These are phyloP conservation scores for Lipomyces mesembrius DNA, from an alignment of 805 yeast species.

Conservation along the genomic window DNA sequence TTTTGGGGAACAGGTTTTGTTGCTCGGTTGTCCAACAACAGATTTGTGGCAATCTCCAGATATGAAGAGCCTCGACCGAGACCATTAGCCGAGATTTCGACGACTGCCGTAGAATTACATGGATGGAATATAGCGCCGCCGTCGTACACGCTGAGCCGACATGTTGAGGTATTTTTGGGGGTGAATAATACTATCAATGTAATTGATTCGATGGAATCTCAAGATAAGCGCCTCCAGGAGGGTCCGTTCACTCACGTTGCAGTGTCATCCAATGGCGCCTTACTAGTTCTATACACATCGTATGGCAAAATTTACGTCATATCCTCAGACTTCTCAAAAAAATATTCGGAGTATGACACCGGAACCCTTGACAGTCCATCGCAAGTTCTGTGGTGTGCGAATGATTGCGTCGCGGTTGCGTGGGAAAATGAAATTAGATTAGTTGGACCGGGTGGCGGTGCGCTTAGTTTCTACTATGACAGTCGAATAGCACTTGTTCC, in stretches of 20 bases:
- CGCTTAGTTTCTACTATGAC: slow-evolving; percentile 45
- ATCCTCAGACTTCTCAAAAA: slow-evolving; percentile 53
- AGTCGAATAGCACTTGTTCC: slow-evolving; percentile 50
- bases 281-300: slow-evolving; percentile 57
- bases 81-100: slow-evolving; percentile 31
- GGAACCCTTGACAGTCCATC: slow-evolving; percentile 49
- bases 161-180: slow-evolving; percentile 43
- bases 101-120: slow-evolving; percentile 32
- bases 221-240: slow-evolving; percentile 51
- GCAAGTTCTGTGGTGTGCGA: slow-evolving; percentile 78
- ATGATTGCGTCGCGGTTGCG: slow-evolving; percentile 72
- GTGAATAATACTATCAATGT: slow-evolving; percentile 37
- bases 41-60: slow-evolving; percentile 50
- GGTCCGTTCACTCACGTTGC: slow-evolving; percentile 55
- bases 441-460: slow-evolving; percentile 66
- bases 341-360: slow-evolving; percentile 53
- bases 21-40: slow-evolving; percentile 49
- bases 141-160: slow-evolving; percentile 36
- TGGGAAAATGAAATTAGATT: slow-evolving; percentile 65
- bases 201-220: slow-evolving; percentile 43
- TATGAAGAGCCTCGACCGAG: slow-evolving; percentile 47
- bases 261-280: slow-evolving; percentile 60
- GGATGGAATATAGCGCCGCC: slow-evolving; percentile 46
- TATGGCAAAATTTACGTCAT: slow-evolving; percentile 56
- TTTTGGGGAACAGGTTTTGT: slow-evolving; percentile 54